phyloP scores from a whole-genome alignment of 129 eudicot genomes.

The Centaurea solstitialis region DNA sequence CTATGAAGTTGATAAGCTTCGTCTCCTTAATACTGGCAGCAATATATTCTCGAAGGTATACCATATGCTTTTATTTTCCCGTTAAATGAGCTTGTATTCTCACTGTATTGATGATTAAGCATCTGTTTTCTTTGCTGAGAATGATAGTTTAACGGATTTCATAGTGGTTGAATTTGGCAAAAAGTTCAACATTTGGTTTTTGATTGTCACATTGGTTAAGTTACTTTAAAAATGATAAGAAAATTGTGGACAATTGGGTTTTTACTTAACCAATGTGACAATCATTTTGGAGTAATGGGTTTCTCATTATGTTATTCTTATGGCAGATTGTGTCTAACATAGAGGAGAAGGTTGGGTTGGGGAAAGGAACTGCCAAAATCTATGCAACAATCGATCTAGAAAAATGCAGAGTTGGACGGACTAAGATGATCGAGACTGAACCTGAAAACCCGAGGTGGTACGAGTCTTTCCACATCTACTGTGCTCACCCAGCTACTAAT shows the following conservation, averaged over 20 bases:
- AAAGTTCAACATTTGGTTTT: not conserved
- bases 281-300: not conserved
- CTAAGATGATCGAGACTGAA: conserved; percentile 52
- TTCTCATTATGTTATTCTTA: conserved; percentile 1
- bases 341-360: conserved; percentile 67
- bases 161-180: not conserved
- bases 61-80: too few species aligned
- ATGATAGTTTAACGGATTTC: not conserved
- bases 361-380: conserved; percentile 69
- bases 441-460: conserved; percentile 66
- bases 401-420: conserved; percentile 74
- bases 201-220: not conserved
- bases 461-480: conserved; percentile 81
- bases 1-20: too few species aligned
- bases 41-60: too few species aligned
- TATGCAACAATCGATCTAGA: conserved; percentile 77
- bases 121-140: not conserved
- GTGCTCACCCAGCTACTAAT: conserved; percentile 65
- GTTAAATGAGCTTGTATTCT: not conserved
- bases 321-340: conserved; percentile 51
- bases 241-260: not conserved
- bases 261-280: not conserved
- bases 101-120: not conserved
- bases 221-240: not conserved
- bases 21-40: too few species aligned